Evolutionary conservation across 768 basidiomycete genomes (phyloP), one percentile per base, ranked within the genome.

Genomic region (Leucocoprinus leucothites): DNA sequence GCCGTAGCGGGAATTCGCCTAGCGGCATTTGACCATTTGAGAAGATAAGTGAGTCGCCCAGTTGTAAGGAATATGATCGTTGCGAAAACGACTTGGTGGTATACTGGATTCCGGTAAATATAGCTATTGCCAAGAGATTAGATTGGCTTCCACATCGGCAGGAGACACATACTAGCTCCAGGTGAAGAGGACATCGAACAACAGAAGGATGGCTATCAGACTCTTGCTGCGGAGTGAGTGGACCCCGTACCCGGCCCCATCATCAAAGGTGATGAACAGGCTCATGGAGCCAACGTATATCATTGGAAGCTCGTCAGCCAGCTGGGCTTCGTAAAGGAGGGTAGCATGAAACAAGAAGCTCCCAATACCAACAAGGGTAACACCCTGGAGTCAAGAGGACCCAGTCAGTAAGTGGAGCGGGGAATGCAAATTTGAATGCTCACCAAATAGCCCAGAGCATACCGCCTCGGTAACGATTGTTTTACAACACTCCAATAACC

Each of bases 251-350:
- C 85, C 84, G 3, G 75, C 79, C 50, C 68, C 61, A 26, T 74
- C 74, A 62, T 89, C 86, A 64, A 86, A 82, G 16, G 86, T 67
- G 31, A 88, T 67, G 65, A 79, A 86, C 18, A 82, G 67, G 60
- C 80, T 76, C 69, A 84, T 82, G 38, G 81, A 81, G 4, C 80
- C 79, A 51, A 85, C 81, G 64, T 86, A 89, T 53, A 90, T 80
- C 89, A 92, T 91, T 1, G 89, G 89, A 8, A 93, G 72, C 64
- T 93, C 90, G 61, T 93, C 90, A 34, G 87, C 85, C 51, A 89
- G 79, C 63, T 93, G 90, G 9, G 89, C 88, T 59, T 84, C 78
- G 67, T 83, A 93, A 36, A 81, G 73, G 26, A 93, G 73, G 1
- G 87, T 90, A 9, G 86, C 86, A 60, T 93, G 90, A 65, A 93